phyloP scores from a whole-genome alignment of 73 alveolate genomes.

The Stentor roeselii region DNA sequence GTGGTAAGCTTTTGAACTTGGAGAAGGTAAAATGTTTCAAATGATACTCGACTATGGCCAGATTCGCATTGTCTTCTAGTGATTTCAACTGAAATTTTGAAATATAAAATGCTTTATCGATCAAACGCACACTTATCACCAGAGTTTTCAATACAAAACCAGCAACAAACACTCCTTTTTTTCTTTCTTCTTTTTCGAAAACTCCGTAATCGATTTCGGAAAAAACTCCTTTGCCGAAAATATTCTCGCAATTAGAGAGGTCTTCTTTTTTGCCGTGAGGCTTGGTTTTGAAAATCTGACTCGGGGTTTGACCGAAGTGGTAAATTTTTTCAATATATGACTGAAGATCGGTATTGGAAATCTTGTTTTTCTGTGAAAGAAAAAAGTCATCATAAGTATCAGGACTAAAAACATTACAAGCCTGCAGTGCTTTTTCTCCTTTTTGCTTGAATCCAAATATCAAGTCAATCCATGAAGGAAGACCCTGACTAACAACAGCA shows the following conservation, averaged over 20 bases:
- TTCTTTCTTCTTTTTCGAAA: neutral
- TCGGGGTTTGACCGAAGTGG: conserved; percentile 22
- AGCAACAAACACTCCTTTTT: neutral
- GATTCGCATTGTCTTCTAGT: neutral
- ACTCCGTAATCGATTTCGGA: neutral
- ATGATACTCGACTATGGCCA: neutral
- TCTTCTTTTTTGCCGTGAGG: neutral
- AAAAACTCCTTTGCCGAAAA: neutral
- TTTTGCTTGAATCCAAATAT: conserved; percentile 78
- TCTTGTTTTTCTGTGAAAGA: conserved; percentile 1
- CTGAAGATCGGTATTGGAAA: neutral
- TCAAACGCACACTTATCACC: neutral
- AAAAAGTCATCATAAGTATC: conserved; percentile 61
- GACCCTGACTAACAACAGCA: conserved; percentile 58
- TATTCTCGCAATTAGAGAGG: neutral
- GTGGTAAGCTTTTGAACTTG: neutral
- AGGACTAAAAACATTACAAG: conserved; percentile 57
- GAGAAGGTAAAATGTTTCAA: neutral
- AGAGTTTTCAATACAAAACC: neutral
- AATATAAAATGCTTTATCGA: too few relatives aligned
- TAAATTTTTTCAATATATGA: neutral
- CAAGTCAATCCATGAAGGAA: conserved; percentile 84
- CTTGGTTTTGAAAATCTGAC: neutral
- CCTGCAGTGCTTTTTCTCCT: conserved; percentile 73
- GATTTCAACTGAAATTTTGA: too few relatives aligned